These are phyloP conservation scores for Tylopilus intermedius DNA, from an alignment of 768 basidiomycete genomes.

Conservation along the genomic window DNA sequence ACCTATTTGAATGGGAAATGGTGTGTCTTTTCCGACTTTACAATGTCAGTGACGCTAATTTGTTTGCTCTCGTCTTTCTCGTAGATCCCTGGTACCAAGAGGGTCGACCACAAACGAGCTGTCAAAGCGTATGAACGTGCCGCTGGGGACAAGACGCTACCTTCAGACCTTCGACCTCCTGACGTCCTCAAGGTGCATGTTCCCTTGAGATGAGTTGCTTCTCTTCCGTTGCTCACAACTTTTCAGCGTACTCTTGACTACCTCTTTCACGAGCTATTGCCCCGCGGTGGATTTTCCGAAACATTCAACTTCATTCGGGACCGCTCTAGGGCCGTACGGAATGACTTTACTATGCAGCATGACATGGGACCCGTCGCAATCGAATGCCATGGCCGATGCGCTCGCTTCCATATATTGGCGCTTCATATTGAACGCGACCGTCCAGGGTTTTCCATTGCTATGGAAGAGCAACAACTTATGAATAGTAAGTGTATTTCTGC, in stretches of 20 bases:
- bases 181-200: slow-evolving; percentile 63
- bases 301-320: slow-evolving; percentile 87
- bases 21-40: slow-evolving; percentile 39
- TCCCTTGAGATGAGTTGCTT: slow-evolving; percentile 1
- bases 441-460: slow-evolving; percentile 51
- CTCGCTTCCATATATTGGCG: slow-evolving; percentile 86
- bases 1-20: slow-evolving; percentile 80
- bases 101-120: slow-evolving; percentile 79
- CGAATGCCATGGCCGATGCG: slow-evolving; percentile 89
- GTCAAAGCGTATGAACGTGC: slow-evolving; percentile 96
- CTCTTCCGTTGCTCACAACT: neutral
- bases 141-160: slow-evolving; percentile 85
- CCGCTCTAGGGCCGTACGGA: slow-evolving; percentile 82
- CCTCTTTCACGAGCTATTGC: slow-evolving; percentile 79
- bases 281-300: slow-evolving; percentile 59
- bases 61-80: slow-evolving; percentile 32
- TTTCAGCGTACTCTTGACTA: slow-evolving; percentile 85
- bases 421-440: slow-evolving; percentile 62
- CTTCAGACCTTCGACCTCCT: slow-evolving; percentile 90
- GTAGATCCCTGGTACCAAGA: slow-evolving; percentile 76
- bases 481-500: slow-evolving; percentile 57
- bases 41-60: slow-evolving; percentile 3
- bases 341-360: slow-evolving; percentile 93
- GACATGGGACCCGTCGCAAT: slow-evolving; percentile 72
- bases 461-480: slow-evolving; percentile 89